Evolutionary conservation across 2,329 filamentous ascomycete species (phyloP).

Genomic region (Coniochaeta ligniaria): DNA sequence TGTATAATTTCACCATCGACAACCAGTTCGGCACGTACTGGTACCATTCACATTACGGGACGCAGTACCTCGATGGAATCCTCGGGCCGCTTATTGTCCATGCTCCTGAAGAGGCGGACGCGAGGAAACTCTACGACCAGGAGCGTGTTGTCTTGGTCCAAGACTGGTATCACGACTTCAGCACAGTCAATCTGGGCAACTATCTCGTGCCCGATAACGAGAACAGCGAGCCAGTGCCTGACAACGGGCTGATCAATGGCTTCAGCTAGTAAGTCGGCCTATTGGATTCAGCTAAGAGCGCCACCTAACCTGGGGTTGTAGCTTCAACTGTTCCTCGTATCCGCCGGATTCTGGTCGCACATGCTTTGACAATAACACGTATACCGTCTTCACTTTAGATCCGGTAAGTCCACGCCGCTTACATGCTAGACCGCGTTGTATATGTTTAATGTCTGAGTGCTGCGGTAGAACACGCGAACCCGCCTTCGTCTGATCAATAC

Average conservation of each 20-base stretch:
- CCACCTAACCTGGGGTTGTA: neutral
- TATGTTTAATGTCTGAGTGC: neutral
- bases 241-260: conserved; percentile 39
- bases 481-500: conserved; percentile 63
- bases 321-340: neutral
- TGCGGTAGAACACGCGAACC: neutral
- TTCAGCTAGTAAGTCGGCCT: conserved; percentile 4
- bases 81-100: conserved; percentile 59
- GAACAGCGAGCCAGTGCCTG: conserved; percentile 33
- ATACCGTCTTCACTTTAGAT: neutral
- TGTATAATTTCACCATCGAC: conserved; percentile 13
- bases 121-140: conserved; percentile 41
- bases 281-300: neutral
- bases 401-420: neutral
- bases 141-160: conserved; percentile 58
- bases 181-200: conserved; percentile 26
- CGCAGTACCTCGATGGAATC: conserved; percentile 60
- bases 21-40: conserved; percentile 29
- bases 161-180: conserved; percentile 60
- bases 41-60: conserved; percentile 44
- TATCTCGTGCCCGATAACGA: conserved; percentile 32
- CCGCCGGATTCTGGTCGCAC: neutral
- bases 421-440: neutral
- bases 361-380: neutral
- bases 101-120: conserved; percentile 43